Evolutionary conservation across 1,139 yeast genomes (phyloP), one percentile per base, ranked within the genome.

Genomic region (Blastobotrys apis): DNA sequence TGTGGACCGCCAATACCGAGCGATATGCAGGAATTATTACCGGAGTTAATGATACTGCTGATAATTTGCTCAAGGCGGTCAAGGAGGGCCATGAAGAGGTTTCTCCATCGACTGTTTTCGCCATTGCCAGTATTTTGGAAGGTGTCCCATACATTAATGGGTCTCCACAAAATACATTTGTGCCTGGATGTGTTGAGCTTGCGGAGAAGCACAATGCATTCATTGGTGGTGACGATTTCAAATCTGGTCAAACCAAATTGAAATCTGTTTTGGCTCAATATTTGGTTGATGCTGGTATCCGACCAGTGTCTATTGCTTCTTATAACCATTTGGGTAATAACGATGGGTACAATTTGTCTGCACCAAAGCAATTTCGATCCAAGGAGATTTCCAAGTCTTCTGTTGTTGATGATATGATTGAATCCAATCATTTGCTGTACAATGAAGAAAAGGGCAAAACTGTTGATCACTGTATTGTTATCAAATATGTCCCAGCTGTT

Each of bases 1-100:
- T 90, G 63, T 90, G 97, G 97, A 87, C 96, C 46, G 97, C 97
- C 51, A 90, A 90, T 71, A 90, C 97, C 50, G 97, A 90, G 72
- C 82, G 97, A 66, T 88, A 84, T 65, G 80, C 94, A 43, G 92
- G 84, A 33, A 64, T 90, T 44, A 67, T 81, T 42, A 71, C 75
- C 17, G 94, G 94, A 51, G 88, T 90, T 55, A 87, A 90, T 63
- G 97, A 90, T 65, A 84, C 94, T 37, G 81, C 87, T 44, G 95
- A 84, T 41, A 84, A 85, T 68, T 71, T 90, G 63, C 58, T 90
- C 57, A 70, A 74, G 51, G 66, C 95, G 31, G 81, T 88, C 66
- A 87, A 86, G 70, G 67, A 65, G 39, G 86, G 84, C 59, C 95
- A 90, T 63, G 74, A 69, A 33, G 97, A 90, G 71, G 77, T 90